Conservation (phyloP, 306 rosid species). For the Citrullus mucosospermus region DNA sequence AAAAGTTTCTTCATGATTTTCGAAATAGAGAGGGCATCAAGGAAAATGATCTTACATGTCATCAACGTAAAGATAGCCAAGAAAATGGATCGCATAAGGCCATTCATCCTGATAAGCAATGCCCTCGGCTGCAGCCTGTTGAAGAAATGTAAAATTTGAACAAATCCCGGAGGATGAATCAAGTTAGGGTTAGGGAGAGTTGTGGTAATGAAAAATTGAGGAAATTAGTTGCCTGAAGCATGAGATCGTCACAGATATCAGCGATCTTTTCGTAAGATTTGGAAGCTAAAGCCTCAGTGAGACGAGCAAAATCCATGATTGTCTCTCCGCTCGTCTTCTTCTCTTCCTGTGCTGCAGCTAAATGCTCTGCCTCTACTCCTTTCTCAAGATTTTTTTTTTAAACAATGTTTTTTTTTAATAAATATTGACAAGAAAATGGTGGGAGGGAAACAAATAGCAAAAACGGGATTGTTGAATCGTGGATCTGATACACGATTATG, state of each 20-base stretch:
- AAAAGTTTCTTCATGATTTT: background rate
- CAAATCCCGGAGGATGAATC: background rate
- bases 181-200: background rate
- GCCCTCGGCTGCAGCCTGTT: conserved; percentile 74
- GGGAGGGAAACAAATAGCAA: no score
- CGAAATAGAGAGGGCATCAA: background rate
- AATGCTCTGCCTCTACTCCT: background rate
- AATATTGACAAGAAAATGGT: no score
- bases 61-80: conserved; percentile 47
- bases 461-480: no score
- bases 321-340: background rate
- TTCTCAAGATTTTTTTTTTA: no score
- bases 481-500: no score
- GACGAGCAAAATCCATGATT: conserved; percentile 45
- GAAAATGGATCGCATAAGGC: conserved; percentile 77
- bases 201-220: background rate
- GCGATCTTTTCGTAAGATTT: conserved; percentile 49
- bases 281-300: conserved; percentile 37
- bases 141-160: background rate
- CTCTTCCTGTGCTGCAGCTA: background rate
- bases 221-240: conserved; percentile 43
- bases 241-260: conserved; percentile 49
- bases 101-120: conserved; percentile 55
- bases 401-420: no score
- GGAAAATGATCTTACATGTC: conserved; percentile 37